A percentile compares a stretch with the other conserved stretches of the same genome.
These are phyloP conservation scores for Aristolochia californica DNA, from an alignment of 164 flowering plant genomes.

Conservation along the genomic window DNA sequence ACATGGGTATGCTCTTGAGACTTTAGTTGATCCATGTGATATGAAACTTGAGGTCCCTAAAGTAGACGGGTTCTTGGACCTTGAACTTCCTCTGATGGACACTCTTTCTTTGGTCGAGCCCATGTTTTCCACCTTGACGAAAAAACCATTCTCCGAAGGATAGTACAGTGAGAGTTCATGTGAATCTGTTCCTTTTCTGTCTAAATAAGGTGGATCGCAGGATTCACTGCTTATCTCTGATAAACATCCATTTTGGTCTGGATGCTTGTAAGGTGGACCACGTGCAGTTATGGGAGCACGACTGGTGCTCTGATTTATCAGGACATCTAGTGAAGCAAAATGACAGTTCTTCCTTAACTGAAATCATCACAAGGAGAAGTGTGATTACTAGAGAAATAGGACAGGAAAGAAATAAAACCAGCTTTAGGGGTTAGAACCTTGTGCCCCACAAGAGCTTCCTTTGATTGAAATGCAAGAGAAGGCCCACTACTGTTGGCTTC, in stretches of 20 bases:
- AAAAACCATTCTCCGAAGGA: slow-evolving; percentile 13
- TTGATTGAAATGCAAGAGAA: slow-evolving; percentile 8
- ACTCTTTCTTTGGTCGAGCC: slow-evolving; percentile 18
- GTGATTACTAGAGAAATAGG: slow-evolving; percentile 2
- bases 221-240: slow-evolving; percentile 16
- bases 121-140: slow-evolving; percentile 11
- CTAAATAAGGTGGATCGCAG: slow-evolving; percentile 13
- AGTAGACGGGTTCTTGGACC: slow-evolving; percentile 18
- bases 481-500: slow-evolving; percentile 17
- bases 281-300: slow-evolving; percentile 5
- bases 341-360: slow-evolving; percentile 24
- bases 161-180: slow-evolving; percentile 12
- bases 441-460: slow-evolving; percentile 21
- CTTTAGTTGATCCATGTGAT: slow-evolving; percentile 27
- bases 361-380: slow-evolving; percentile 9
- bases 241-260: slow-evolving; percentile 15
- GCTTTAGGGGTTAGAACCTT: slow-evolving; percentile 25
- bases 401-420: neutral
- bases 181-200: slow-evolving; percentile 13
- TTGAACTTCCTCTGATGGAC: slow-evolving; percentile 14
- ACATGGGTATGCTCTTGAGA: slow-evolving; percentile 24
- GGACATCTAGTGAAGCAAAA: slow-evolving; percentile 18
- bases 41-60: slow-evolving; percentile 15
- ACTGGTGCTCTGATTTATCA: slow-evolving; percentile 7
- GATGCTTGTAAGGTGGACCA: slow-evolving; percentile 20